Evolutionary conservation across 495 filamentous ascomycete genomes (phyloP), one percentile per base, ranked within the genome.

Genomic region (Sordaria brevicollis): DNA sequence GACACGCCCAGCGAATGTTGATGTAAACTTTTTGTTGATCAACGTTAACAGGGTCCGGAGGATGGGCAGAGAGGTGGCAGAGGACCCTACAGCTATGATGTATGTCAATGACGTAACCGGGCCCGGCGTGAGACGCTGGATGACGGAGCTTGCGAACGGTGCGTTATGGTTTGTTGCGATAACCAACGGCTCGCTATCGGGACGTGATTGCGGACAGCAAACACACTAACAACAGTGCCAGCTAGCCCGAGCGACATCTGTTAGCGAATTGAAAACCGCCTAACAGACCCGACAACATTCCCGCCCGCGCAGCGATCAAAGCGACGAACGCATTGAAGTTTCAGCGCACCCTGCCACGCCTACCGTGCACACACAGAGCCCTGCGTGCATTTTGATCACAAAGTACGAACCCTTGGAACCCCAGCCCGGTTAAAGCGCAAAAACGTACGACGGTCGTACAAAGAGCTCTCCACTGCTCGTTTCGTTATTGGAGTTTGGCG

Each of bases 1-100:
- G 4, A 8, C 8, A 25, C n/a, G n/a, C n/a, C n/a, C n/a, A 25
- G 11, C 19, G 1, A 11, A 21, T 15, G 21, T 33, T 62, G 49
- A 62, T 62, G 49, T 62, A 62, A 62, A 62, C 21, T 10, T 62
- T 62, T 62, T 62, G 49, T 62, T 62, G 49, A 62, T 62, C 49
- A 57, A 57, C 21, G n/a, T 0, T 25, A 49, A 21, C 41, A 49
- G 19, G 19, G 41, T 49, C 41, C 9, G 41, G 41, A 19, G 41
- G 2, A 41, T 41, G 17, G 39, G n/a, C 35, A 36, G 5, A 36
- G 35, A 36, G 36, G 36, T 38, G 39, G 39, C 41, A 57, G 11
- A 57, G 13, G 49, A 62, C 49, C 49, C 49, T 31, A 31, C 25
- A 62, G 6, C 13, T 62, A 62, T 62, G 49, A 62, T 62, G 49